Base-by-base conservation (phyloP, 2,329 filamentous ascomycete species). In the Dactylella cylindrospora region DNA sequence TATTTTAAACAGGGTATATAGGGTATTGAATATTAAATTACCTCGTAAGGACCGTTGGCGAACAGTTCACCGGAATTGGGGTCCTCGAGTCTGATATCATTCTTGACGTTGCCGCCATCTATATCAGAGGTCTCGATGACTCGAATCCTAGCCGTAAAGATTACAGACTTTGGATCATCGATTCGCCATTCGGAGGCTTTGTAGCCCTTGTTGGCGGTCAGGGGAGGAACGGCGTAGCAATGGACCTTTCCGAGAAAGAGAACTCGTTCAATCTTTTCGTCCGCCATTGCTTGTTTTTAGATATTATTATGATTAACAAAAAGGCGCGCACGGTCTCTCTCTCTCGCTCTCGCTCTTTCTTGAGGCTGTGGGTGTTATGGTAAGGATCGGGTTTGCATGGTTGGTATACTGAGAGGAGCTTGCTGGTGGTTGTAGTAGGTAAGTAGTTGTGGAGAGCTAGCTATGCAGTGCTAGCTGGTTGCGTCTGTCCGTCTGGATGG, bases 171-270 rank as follows among this genome's bases (percentile, higher is more conserved):
- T 66, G 80, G 78, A 61, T 82, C 80, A 61, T 84, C 80, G 39
- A 78, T 77, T 22, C 88, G 94, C 89, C 89, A 95, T 65, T 80
- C 76, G 9, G 84, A 79, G 59, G 90, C 89, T 28, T 79, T 80
- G 77, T 95, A 86, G 72, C 89, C 89, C 72, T 86, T 85, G 68
- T 83, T 88, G 13, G 84, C 85, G 36, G 84, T 79, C 55, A 90
- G 77, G 19, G 89, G 88, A 13, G 89, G 89, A 72, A 94, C 90
- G 70, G 85, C 83, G 79, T 95, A 95, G 77, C 95, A 80, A 76
- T 94, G 88, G 66, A 93, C 85, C 66, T 79, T 77, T 65, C 84
- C 81, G 72, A 90, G 76, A 79, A 88, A 90, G 72, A 94, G 84
- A 71, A 93, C 78, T 72, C 88, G 84, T 74, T 93, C 87, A 74